Base-by-base conservation (phyloP, 2,329 filamentous ascomycete species). In the Trichoderma afroharzianum region DNA sequence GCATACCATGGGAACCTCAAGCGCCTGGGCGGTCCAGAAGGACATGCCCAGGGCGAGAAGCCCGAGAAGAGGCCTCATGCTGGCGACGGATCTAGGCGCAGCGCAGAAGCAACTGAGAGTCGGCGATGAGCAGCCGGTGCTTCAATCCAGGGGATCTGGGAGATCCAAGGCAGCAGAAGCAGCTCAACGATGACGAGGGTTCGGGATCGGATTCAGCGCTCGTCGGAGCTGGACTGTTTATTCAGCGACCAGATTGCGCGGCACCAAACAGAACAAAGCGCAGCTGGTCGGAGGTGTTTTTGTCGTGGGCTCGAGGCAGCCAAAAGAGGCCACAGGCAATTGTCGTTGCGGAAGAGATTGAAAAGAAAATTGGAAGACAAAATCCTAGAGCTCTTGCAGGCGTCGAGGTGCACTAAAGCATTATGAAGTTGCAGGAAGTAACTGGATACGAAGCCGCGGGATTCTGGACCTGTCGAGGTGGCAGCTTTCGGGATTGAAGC, bases 1-100 rank as follows among this genome's bases (percentile, higher is more conserved):
- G 69, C 84, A 61, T 82, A 91, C 88, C 80, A 91, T 82, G 75
- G 81, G 80, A 74, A 90, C 83, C 78, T 91, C 89, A 77, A 90
- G 81, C 30, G 88, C 89, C 72, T 81, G 81, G 74, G 83, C 85
- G 71, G 86, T 84, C 84, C 85, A 84, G 68, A 85, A 75, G 78
- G 86, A 88, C 83, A 88, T 78, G 77, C 84, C 86, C 82, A 91
- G 79, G 73, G 85, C 77, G 74, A 88, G 79, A 70, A 84, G 80
- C 76, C 84, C 85, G 75, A 84, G 76, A 81, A 86, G 86, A 76
- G 83, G 82, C 83, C 85, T 88, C 88, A 91, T 91, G 67, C 73
- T 84, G 77, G 73, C 63, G 63, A 32, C 30, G 53, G 8, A 24
- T 55, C 55, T n/a, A 36, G 33, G 8, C 53, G 36, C 36, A 61